Percentiles rank a stretch among this genome's conserved stretches.
Conservation (phyloP, 371 early-diverging fungal genomes). For the Phascolomyces articulosus region DNA sequence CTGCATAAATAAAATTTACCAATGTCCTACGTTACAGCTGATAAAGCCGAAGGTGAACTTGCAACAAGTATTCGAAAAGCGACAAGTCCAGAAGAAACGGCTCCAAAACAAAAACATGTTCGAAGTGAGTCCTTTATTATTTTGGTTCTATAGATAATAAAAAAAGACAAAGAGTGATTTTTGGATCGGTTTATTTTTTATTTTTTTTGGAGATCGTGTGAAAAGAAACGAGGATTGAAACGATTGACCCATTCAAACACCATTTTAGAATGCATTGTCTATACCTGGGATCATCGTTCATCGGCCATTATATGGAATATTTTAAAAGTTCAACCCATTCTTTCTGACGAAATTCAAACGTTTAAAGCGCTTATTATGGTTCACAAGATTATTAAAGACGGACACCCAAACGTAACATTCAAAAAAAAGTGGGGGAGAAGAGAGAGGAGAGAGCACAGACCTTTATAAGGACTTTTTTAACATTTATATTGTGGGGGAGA, state of each 20-base stretch:
- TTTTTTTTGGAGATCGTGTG: not conserved
- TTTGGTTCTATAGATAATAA: too few relatives aligned
- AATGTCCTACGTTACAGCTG: conserved; percentile 58
- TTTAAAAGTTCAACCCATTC: conserved; percentile 83
- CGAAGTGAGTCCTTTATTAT: conserved; percentile 51
- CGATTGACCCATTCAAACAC: too few relatives aligned
- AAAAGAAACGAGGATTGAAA: conserved; percentile 4
- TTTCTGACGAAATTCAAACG: conserved; percentile 90
- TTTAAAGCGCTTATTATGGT: conserved; percentile 95
- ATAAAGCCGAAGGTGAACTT: conserved; percentile 88
- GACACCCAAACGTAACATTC: conserved; percentile 75
- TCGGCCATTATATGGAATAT: conserved; percentile 88
- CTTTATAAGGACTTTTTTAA: not conserved
- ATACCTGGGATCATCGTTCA: conserved; percentile 93
- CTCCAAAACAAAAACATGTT: conserved; percentile 98
- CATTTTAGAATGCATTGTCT: conserved; percentile 82
- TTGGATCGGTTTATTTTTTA: not conserved
- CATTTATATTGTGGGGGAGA: too few relatives aligned
- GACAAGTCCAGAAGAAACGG: conserved; percentile 87
- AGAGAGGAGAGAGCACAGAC: not conserved
- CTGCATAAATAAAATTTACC: not conserved
- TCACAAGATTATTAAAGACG: conserved; percentile 95
- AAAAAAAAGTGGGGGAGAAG: not conserved
- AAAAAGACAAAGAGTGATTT: too few relatives aligned
- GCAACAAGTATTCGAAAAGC: conserved; percentile 91